Base-by-base conservation (phyloP, 2,329 filamentous ascomycete species). In the Cercospora zeina region DNA sequence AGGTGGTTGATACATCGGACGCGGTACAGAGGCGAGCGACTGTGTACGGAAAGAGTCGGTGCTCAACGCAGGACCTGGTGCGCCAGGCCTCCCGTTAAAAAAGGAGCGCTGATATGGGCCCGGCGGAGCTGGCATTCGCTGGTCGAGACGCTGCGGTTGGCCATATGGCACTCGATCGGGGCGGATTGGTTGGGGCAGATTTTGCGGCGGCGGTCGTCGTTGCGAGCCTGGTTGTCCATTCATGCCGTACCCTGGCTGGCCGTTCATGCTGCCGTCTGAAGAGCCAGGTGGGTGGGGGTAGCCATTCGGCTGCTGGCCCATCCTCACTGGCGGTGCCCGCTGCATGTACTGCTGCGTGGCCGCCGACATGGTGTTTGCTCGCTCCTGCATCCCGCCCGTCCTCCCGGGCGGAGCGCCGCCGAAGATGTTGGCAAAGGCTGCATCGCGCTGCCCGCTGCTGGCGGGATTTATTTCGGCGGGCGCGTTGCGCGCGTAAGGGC, bases 381-480 rank as follows among this genome's bases (percentile, higher is more conserved):
- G 86, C 69, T 89, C 90, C 56, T 81, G 80, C 27, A 13, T 51
- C 47, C 47, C 47, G 16, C 47, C 47, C 47, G 30, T 33, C 47
- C 47, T 51, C 47, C 47, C 47, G 51, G 91, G 91, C 67, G 91
- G 92, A 67, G 90, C 85, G 67, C 87, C 87, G 70, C 93, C 95
- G 76, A 97, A 99, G 74, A 97, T 97, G 79, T 93, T 93, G 68
- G 90, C 91, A 77, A 96, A 99, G 68, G 93, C 95, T 69, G 91
- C 91, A 85, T 99, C 93, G 79, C 95, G 89, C 30, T 60, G 58
- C 21, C 51, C 51, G 49, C 49, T 60, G 58, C 58, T 60, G 49
- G 58, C 58, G 37, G 58, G 58, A 27, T 54, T 60, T 50, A 60
- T 60, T 27, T 60, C 58, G 51, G 58, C 49, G 27, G 58, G 49